Base-by-base conservation (phyloP, 441 rosid genomes). In the Euphorbia schlechtendalii region DNA sequence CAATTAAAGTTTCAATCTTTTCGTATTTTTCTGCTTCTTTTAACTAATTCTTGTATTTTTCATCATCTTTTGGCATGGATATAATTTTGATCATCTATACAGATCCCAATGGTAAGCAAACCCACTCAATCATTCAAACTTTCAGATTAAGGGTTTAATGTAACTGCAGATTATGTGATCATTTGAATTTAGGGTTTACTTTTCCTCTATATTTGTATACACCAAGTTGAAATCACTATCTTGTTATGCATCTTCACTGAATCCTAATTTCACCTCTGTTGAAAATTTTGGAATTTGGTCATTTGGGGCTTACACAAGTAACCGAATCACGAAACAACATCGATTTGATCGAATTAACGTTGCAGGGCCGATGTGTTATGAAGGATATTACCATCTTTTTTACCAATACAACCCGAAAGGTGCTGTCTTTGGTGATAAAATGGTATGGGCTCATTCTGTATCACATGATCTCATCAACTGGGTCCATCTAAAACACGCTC, bases 381-480 rank as follows among this genome's bases (percentile, higher is more conserved):
- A 81, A 51, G 97, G 97, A 61, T 79, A 82, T 82, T 92, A 92
- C 73, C 98, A 92, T 60, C 77, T 92, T 70, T 90, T 90, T 78
- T 90, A 90, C 78, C 98, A 92, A 52, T 89, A 87, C 75, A 89
- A 89, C 69, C 96, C 96, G 36, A 67, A 84, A 28, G 90, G 77
- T 32, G 87, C 97, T 6, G 77, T 92, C 3, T 92, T 95, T 91
- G 98, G 94, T 30, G 72, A 77, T 20, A 74, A 78, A 65, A 90
- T 92, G 57, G 89, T 84, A 11, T 92, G 98, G 98, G 97, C 90
- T 13, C 98, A 92, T 48, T 86, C 98, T 17, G 90, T 85, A 30
- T 90, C 98, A 17, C 68, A 52, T 72, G 97, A 92, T 72, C 62
- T 92, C 38, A 79, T 92, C 64, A 86, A 90, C 34, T 92, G 96